A percentile compares a stretch with the other conserved stretches of the same genome.
Evolutionary conservation across 108 stramenopile species (phyloP).

Genomic region (Thalassiosira profunda): DNA sequence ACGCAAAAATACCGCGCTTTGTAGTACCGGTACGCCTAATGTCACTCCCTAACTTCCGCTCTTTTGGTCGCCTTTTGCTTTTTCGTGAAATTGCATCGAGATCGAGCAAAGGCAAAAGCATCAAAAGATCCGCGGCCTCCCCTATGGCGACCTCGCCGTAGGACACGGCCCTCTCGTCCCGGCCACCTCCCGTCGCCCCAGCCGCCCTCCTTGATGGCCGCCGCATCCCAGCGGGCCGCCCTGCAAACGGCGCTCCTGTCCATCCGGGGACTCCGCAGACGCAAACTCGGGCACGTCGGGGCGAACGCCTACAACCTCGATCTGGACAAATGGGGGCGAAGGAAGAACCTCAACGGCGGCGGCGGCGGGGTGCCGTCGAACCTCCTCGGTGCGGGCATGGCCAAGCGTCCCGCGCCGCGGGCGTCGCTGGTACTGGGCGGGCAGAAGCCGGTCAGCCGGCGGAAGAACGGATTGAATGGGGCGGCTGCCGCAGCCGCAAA

Average conservation of each 20-base stretch:
- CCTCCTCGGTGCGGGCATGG: constrained; percentile 9
- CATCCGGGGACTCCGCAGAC: constrained; percentile 36
- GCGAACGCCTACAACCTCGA: constrained; percentile 38
- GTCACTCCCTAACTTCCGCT: too few species aligned
- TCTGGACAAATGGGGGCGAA: constrained; percentile 50
- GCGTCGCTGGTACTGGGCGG: constrained; percentile 40
- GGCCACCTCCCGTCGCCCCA: constrained; percentile 5
- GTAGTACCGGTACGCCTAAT: too few species aligned
- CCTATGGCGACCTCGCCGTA: too few species aligned
- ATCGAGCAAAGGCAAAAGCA: too few species aligned
- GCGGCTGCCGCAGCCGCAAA: background rate
- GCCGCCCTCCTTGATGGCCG: constrained; percentile 3
- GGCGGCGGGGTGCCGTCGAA: background rate
- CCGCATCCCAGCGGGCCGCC: constrained; percentile 29
- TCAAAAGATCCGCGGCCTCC: too few species aligned
- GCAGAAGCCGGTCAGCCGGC: background rate
- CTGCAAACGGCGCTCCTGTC: constrained; percentile 39
- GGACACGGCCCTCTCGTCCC: too few species aligned
- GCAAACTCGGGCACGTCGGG: constrained; percentile 45
- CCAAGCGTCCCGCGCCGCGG: constrained; percentile 21
- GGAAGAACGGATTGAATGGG: constrained; percentile 25
- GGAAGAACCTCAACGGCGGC: constrained; percentile 11
- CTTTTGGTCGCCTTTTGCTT: too few species aligned
- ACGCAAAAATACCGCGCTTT: too few species aligned
- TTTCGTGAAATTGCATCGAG: too few species aligned